Conservation (phyloP, 2,329 filamentous ascomycete genomes). For the Aureobasidium subglaciale region DNA sequence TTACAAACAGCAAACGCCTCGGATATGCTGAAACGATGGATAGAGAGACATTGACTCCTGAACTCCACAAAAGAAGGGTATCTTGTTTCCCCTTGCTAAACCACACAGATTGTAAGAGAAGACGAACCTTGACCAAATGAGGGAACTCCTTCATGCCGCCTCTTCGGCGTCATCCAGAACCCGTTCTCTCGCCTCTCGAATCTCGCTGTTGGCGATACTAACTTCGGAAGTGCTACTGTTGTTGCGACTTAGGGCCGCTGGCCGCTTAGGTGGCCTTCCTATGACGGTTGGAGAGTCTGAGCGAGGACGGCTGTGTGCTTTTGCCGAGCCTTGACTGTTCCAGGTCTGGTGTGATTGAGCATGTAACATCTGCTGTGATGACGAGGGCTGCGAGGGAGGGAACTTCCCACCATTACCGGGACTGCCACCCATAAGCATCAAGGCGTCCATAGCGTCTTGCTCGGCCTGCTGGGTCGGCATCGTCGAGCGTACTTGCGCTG, state of each 20-base stretch:
- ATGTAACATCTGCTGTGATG: not conserved
- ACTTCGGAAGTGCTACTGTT: conserved; percentile 8
- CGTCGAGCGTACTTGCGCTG: conserved; percentile 57
- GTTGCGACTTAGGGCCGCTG: not conserved
- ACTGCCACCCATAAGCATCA: conserved; percentile 64
- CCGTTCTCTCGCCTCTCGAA: conserved; percentile 7
- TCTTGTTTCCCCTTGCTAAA: not conserved
- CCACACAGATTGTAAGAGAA: not conserved
- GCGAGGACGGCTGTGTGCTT: not conserved
- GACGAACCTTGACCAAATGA: not conserved
- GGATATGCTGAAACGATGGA: not conserved
- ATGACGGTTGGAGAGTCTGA: not conserved
- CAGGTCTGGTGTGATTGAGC: not conserved
- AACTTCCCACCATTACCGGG: not conserved
- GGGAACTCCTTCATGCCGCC: not conserved
- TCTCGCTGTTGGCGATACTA: conserved; percentile 2
- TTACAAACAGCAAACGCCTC: conserved; percentile 5
- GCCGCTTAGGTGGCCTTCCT: not conserved
- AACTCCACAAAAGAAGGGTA: conserved; percentile 10
- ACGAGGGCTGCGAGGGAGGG: conserved; percentile 6
- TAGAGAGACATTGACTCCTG: not conserved
- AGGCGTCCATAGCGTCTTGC: conserved; percentile 72
- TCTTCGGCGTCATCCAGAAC: conserved; percentile 12
- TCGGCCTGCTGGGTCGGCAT: conserved; percentile 62
- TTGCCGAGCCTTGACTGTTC: not conserved